Evolutionary conservation across 352 stramenopile genomes (phyloP), one percentile per base, ranked within the genome.

Genomic region (Globisporangium heterothallicum): DNA sequence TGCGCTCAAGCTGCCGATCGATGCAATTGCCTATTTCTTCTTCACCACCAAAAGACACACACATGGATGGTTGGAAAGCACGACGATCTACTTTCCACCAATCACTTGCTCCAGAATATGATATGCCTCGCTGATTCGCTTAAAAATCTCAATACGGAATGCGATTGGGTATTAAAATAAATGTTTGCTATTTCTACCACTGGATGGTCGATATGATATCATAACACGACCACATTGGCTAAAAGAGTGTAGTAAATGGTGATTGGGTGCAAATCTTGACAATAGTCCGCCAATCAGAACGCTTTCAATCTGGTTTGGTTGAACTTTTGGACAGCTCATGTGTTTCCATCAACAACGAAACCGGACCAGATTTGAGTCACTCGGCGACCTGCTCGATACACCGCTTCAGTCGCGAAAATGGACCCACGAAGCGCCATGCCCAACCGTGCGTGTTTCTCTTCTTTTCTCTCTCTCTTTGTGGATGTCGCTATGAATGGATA

Each of bases 21-120:
- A 10, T 10, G 8, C 12, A 16, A n/a, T n/a, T 38, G 32, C 32
- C 32, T 38, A 3, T 16, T 38, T 18, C 42, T 34, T 43, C 54
- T 55, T 61, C 22, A 41, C 40, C 54, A 61, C 47, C 55, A 62
- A 62, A 56, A 42, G 55, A 62, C 55, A 62, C 49, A 19, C 41
- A 21, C n/a, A 52, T 56, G 55, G 42, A 53, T 62, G 55, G 55
- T 62, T 55, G 55, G 53, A 45, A 57, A 25, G 42, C 38, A 45
- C 43, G 45, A 53, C 19, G 32, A 22, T 48, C 19, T n/a, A 18
- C 41, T 59, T 57, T 6, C 18, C 9, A 14, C 38, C 45, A 57
- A 61, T 56, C 35, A 25, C 13, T 42, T 4, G 1, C 14, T 24
- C 18, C 18, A 38, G 9, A 29, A 12, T 7, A n/a, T 26, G 1